A percentile compares a stretch with the other conserved stretches of the same genome.
Evolutionary conservation across 805 yeast genomes (phyloP).

Genomic region (Hanseniaspora nectarophila): DNA sequence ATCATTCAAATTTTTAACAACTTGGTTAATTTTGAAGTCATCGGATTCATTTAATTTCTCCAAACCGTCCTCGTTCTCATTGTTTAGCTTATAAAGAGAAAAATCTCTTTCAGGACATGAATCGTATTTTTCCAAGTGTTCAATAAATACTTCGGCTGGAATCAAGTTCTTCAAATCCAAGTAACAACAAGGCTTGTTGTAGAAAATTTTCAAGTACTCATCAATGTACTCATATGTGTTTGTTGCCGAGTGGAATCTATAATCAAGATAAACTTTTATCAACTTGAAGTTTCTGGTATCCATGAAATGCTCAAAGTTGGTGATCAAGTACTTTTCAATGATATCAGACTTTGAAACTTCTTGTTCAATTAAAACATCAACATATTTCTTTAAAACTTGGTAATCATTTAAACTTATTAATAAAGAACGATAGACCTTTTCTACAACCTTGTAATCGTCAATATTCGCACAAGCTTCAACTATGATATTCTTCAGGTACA

Average conservation of each 20-base stretch:
- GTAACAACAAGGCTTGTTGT: slow-evolving; percentile 6
- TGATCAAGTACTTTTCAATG: neutral
- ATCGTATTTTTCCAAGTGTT: neutral
- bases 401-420: slow-evolving; percentile 13
- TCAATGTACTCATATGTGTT: neutral
- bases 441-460: neutral
- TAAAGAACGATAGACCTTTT: neutral
- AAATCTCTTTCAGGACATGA: neutral
- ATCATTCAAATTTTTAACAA: neutral
- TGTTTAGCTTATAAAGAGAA: slow-evolving; percentile 5
- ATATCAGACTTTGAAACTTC: neutral
- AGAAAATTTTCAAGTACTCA: neutral
- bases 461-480: slow-evolving; percentile 7
- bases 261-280: slow-evolving; percentile 4
- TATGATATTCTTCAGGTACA: slow-evolving; percentile 12
- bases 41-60: neutral
- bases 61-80: neutral
- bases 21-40: neutral
- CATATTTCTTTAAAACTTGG: slow-evolving; percentile 1
- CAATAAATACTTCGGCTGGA: neutral
- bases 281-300: slow-evolving; percentile 10
- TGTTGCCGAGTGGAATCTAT: neutral
- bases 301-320: slow-evolving; percentile 6
- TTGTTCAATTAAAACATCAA: neutral
- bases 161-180: slow-evolving; percentile 8